These are phyloP conservation scores for Wallacemonas sp. DNA, from an alignment of 208 protist species.

Conservation along the genomic window DNA sequence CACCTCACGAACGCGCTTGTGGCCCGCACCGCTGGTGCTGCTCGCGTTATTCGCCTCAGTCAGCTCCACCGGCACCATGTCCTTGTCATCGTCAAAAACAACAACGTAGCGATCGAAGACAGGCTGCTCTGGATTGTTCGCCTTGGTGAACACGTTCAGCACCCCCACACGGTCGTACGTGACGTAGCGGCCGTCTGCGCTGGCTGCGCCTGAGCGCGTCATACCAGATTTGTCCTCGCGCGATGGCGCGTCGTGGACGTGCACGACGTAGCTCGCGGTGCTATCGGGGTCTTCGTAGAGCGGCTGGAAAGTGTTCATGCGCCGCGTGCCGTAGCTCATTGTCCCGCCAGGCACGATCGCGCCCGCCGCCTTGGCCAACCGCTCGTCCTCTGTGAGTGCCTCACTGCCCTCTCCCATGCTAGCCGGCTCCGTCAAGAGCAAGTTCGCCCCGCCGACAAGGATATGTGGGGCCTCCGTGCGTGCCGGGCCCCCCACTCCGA, in stretches of 20 bases:
- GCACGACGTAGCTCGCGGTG: slow-evolving; percentile 75
- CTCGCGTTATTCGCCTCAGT: slow-evolving; percentile 5
- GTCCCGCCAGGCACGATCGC: slow-evolving; percentile 16
- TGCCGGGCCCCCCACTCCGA: slow-evolving; percentile 25
- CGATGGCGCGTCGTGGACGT: slow-evolving; percentile 21
- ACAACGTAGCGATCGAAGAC: slow-evolving; percentile 62
- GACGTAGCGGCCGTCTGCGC: slow-evolving; percentile 49
- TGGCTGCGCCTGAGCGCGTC: slow-evolving; percentile 24
- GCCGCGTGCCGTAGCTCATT: slow-evolving; percentile 54
- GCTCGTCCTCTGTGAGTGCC: slow-evolving; percentile 23
- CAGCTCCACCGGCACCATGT: slow-evolving; percentile 2
- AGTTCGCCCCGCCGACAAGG: slow-evolving; percentile 63
- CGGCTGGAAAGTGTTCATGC: slow-evolving; percentile 67
- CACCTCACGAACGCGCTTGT: not conserved
- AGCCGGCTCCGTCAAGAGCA: slow-evolving; percentile 32
- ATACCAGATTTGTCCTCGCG: not conserved
- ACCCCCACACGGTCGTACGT: slow-evolving; percentile 68
- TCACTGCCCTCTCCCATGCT: slow-evolving; percentile 25
- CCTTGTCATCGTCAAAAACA: slow-evolving; percentile 40
- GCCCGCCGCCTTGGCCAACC: slow-evolving; percentile 12
- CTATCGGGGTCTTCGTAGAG: slow-evolving; percentile 54
- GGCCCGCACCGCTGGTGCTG: not conserved
- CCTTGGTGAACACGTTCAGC: slow-evolving; percentile 65
- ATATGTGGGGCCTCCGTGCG: slow-evolving; percentile 49
- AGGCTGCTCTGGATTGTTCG: slow-evolving; percentile 44